Base-by-base conservation (phyloP, 352 stramenopile species). In the Pythium monospermum region DNA sequence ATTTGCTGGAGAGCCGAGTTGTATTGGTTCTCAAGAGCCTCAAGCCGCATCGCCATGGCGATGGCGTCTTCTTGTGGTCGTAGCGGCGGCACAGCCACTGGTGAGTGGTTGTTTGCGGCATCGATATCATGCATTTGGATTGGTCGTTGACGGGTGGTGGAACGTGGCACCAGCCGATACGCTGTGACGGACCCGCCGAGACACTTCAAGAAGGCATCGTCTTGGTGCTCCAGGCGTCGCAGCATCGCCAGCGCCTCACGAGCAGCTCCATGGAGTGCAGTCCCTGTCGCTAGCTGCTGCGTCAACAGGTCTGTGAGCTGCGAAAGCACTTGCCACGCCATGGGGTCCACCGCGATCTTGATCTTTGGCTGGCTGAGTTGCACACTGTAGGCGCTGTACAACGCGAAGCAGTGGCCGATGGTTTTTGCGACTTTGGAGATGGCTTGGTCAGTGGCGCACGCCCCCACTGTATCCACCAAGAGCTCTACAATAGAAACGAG, bases 131-230 rank as follows among this genome's bases (percentile, higher is more conserved):
- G n/a, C n/a, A n/a, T n/a, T n/a, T n/a, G n/a, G n/a, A n/a, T n/a
- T n/a, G n/a, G n/a, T n/a, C n/a, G n/a, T 48, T 47, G 10, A 45
- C 45, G 21, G 52, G 25, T 15, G 11, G 36, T 32, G 16, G 10
- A 6, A 16, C 28, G 37, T 6, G 15, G 19, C 11, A 22, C 16
- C 4, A 44, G 32, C 16, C 47, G 45, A 13, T 53, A 69, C 25
- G 65, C 49, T 18, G 46, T 15, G 0, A 52, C 53, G 8, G 71
- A 82, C 0, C 73, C 76, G 10, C 71, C 51, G 15, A 90, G 57
- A 48, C 79, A 90, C 39, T 70, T 64, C 36, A 87, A 50, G 41
- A 90, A 90, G n/a, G 74, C 76, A 21, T 78, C 64, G n/a, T 87
- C 76, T 30, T 71, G 52, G 22, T 69, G 37, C 19, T 59, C 66